Conservation (phyloP, 2,329 filamentous ascomycete species). For the Allantophomopsis cytisporea region DNA sequence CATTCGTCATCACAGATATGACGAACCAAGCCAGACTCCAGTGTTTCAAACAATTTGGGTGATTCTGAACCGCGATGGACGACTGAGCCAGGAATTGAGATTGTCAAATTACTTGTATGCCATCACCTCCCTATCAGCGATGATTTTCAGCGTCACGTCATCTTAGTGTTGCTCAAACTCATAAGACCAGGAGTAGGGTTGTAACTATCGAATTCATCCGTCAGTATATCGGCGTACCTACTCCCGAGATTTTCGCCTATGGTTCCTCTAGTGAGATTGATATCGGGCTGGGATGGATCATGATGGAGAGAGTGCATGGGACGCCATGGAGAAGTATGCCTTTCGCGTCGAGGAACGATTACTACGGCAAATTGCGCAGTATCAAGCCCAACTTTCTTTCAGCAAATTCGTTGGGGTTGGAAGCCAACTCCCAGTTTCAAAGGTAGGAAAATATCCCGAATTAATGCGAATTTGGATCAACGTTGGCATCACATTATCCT, state of each 20-base stretch:
- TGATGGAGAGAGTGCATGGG: constrained; percentile 18
- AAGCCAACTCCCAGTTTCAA: not conserved
- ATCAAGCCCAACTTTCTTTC: constrained; percentile 15
- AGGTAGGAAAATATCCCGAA: not conserved
- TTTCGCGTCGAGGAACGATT: constrained; percentile 19
- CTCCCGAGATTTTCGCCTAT: constrained; percentile 20
- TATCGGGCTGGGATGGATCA: constrained; percentile 26
- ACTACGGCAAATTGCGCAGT: no score
- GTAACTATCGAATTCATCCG: constrained; percentile 19
- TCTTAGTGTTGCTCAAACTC: no score
- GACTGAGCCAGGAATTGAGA: no score
- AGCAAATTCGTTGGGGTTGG: constrained; percentile 9
- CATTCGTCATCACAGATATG: no score
- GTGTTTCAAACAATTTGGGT: constrained; percentile 1
- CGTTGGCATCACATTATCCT: not conserved
- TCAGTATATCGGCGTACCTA: constrained; percentile 17
- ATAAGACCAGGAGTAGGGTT: constrained; percentile 24
- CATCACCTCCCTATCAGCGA: no score
- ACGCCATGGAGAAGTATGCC: constrained; percentile 19
- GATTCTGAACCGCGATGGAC: no score
- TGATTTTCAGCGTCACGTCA: no score
- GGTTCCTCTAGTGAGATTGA: constrained; percentile 18
- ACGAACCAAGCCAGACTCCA: constrained; percentile 5
- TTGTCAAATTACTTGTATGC: no score
- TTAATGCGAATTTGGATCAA: constrained; percentile 3